phyloP scores from a whole-genome alignment of 805 yeast species.

The Tetrapisispora iriomotensis region DNA sequence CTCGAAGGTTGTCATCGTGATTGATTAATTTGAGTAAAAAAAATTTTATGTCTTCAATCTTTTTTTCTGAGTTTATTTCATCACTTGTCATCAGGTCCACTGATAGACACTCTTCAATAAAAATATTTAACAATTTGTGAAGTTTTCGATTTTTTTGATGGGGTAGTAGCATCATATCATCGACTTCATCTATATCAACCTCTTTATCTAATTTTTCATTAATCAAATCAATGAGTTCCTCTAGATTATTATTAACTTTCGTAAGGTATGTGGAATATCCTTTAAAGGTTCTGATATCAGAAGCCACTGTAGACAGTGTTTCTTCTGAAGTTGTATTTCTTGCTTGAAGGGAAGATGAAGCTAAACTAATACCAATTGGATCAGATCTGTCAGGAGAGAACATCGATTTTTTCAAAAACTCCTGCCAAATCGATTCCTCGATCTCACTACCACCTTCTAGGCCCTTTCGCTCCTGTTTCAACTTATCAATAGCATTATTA shows the following conservation, averaged over 20 bases:
- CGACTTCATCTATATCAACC: background rate
- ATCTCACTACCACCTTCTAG: background rate
- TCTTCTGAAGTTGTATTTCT: slow-evolving; percentile 13
- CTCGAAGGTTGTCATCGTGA: slow-evolving; percentile 11
- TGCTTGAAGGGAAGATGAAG: slow-evolving; percentile 9
- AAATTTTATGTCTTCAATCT: slow-evolving; percentile 1
- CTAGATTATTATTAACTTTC: slow-evolving; percentile 13
- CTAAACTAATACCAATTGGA: slow-evolving; percentile 24
- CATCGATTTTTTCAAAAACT: slow-evolving; percentile 18
- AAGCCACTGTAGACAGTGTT: background rate
- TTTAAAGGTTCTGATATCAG: slow-evolving; percentile 2
- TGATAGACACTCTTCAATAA: slow-evolving; percentile 10
- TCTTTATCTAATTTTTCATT: background rate
- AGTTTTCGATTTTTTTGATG: slow-evolving; percentile 7
- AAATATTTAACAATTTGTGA: slow-evolving; percentile 6
- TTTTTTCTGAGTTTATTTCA: slow-evolving; percentile 3
- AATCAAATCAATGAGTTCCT: slow-evolving; percentile 4
- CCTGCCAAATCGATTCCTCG: slow-evolving; percentile 10
- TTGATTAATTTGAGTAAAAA: slow-evolving; percentile 11
- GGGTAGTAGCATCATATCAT: background rate
- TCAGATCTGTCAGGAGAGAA: slow-evolving; percentile 26
- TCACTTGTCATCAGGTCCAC: slow-evolving; percentile 9
- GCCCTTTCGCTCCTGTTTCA: slow-evolving; percentile 4
- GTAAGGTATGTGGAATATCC: slow-evolving; percentile 12
- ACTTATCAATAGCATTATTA: slow-evolving; percentile 9